Conservation (phyloP, 495 filamentous ascomycete species). For the Terfezia boudieri region DNA sequence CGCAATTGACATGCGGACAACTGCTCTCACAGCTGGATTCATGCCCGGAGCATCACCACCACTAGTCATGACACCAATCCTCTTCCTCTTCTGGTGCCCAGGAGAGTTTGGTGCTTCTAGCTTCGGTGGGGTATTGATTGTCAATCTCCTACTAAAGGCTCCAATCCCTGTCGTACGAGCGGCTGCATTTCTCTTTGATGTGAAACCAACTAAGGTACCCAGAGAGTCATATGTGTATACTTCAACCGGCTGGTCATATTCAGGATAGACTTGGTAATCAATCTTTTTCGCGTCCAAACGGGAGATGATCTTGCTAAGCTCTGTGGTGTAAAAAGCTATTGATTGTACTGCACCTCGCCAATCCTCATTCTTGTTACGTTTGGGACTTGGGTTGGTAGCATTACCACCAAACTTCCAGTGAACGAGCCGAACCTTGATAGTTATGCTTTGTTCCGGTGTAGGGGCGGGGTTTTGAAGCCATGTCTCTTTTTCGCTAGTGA, state of each 20-base stretch:
- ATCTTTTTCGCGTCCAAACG: slow-evolving; percentile 9
- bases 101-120: background rate
- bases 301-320: slow-evolving; percentile 3
- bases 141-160: background rate
- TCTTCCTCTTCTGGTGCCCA: slow-evolving; percentile 32
- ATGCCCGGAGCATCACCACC: slow-evolving; percentile 96
- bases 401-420: background rate
- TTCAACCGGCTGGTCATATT: slow-evolving; percentile 10
- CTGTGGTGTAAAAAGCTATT: slow-evolving; percentile 12
- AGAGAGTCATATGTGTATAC: slow-evolving; percentile 17
- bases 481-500: slow-evolving; percentile 18
- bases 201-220: slow-evolving; percentile 18
- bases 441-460: slow-evolving; percentile 9
- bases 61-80: slow-evolving; percentile 87
- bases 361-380: slow-evolving; percentile 5
- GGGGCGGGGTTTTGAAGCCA: slow-evolving; percentile 10
- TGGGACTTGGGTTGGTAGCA: background rate
- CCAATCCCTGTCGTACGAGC: background rate
- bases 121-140: background rate
- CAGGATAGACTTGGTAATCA: slow-evolving; percentile 13
- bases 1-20: slow-evolving; percentile 79
- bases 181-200: slow-evolving; percentile 15
- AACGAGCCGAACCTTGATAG: slow-evolving; percentile 15
- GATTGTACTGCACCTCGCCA: slow-evolving; percentile 15
- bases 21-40: slow-evolving; percentile 85